These are phyloP conservation scores for Cercis canadensis DNA, from an alignment of 306 rosid genomes.

Conservation along the genomic window DNA sequence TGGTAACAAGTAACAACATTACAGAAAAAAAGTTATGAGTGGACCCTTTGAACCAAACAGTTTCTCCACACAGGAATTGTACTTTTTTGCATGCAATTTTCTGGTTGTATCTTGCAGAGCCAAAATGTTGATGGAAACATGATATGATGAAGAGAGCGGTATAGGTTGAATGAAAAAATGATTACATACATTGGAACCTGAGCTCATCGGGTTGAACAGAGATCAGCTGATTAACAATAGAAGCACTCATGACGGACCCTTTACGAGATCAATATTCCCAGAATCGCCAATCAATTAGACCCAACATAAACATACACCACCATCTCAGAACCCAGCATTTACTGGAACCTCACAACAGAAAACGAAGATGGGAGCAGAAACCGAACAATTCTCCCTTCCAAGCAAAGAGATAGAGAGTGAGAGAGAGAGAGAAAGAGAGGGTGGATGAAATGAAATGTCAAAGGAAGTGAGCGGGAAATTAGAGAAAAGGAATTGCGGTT, in stretches of 20 bases:
- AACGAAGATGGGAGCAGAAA: not conserved
- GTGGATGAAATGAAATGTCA: not conserved
- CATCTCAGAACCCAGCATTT: slow-evolving; percentile 23
- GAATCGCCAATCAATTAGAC: slow-evolving; percentile 31
- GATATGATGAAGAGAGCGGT: not conserved
- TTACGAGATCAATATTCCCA: slow-evolving; percentile 23
- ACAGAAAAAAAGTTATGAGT: not conserved
- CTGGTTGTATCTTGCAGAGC: not conserved
- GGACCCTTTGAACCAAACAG: not conserved
- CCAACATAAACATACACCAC: not conserved
- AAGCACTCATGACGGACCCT: slow-evolving; percentile 62
- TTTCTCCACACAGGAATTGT: not conserved
- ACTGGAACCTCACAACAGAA: not conserved
- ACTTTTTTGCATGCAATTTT: not conserved
- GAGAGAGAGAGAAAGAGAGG: not conserved
- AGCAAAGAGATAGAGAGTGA: not conserved
- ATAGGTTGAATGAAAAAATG: not conserved
- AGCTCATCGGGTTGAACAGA: slow-evolving; percentile 82
- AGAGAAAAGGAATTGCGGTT: slow-evolving; percentile 1
- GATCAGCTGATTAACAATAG: slow-evolving; percentile 50
- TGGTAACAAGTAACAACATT: not conserved
- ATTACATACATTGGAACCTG: slow-evolving; percentile 68
- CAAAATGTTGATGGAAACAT: not conserved
- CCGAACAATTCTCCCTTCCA: not conserved
- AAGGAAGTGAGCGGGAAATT: slow-evolving; percentile 26